These are phyloP conservation scores for Hericium alpestre DNA, from an alignment of 768 basidiomycete genomes.

Conservation along the genomic window DNA sequence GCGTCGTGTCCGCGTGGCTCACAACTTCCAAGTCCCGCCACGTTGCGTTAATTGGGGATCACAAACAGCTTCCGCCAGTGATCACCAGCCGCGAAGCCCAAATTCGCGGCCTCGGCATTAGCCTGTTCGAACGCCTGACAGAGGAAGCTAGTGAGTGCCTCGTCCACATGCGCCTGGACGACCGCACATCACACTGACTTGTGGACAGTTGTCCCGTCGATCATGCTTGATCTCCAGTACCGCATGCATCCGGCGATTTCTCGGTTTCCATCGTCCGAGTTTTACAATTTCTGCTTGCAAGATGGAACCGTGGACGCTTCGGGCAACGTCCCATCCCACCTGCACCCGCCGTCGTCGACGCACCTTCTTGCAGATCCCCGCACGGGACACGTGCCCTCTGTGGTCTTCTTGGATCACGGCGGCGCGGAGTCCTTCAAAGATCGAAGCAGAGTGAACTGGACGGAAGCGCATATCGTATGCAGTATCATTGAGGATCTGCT, in stretches of 20 bases:
- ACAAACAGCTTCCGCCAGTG: conserved; percentile 89
- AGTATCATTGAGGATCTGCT: conserved; percentile 78
- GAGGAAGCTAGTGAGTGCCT: conserved; percentile 58
- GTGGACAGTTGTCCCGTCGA: conserved; percentile 61
- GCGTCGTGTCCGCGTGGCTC: conserved; percentile 96
- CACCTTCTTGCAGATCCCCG: conserved; percentile 31
- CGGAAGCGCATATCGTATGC: conserved; percentile 69
- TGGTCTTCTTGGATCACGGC: conserved; percentile 77
- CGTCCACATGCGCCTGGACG: not conserved
- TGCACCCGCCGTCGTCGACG: conserved; percentile 53
- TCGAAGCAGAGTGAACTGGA: conserved; percentile 66
- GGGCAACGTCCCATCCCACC: conserved; percentile 35
- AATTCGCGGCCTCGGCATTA: conserved; percentile 60
- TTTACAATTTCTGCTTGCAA: conserved; percentile 59
- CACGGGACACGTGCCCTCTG: conserved; percentile 39
- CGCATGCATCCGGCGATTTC: conserved; percentile 92
- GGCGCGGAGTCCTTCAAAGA: conserved; percentile 57
- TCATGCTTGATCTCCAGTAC: conserved; percentile 92
- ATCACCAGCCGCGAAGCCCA: conserved; percentile 71
- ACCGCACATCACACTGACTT: not conserved
- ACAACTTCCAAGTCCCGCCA: conserved; percentile 84
- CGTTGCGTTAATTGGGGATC: conserved; percentile 88
- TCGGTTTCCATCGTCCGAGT: conserved; percentile 73
- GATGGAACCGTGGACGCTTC: conserved; percentile 62
- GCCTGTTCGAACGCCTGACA: conserved; percentile 85